Percentiles rank a stretch among this genome's conserved stretches.
Conservation (phyloP, 768 basidiomycete genomes). For the Suillus fuscotomentosus region DNA sequence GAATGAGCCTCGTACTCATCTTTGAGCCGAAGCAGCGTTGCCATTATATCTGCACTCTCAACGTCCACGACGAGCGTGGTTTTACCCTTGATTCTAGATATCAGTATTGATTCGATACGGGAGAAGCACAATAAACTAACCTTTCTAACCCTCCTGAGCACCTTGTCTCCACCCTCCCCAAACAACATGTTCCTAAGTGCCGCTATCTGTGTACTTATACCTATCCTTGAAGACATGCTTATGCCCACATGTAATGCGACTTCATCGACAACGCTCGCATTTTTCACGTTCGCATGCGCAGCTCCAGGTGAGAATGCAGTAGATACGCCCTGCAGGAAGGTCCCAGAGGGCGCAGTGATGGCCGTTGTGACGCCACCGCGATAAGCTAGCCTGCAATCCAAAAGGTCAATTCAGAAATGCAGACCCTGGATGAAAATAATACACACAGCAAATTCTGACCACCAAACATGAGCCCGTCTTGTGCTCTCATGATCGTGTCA, state of each 20-base stretch:
- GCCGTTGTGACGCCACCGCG: constrained; percentile 65
- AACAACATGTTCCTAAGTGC: constrained; percentile 60
- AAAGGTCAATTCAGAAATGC: background rate
- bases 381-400: constrained; percentile 53
- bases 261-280: constrained; percentile 58
- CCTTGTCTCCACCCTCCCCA: constrained; percentile 45
- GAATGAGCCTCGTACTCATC: constrained; percentile 58
- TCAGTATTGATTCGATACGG: background rate
- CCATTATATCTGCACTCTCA: constrained; percentile 72
- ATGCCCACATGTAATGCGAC: constrained; percentile 65
- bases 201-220: constrained; percentile 68
- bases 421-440: too few relatives aligned
- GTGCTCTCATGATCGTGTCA: constrained; percentile 56
- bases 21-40: constrained; percentile 67
- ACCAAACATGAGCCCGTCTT: constrained; percentile 70
- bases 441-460: constrained; percentile 75
- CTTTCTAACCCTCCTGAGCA: constrained; percentile 14
- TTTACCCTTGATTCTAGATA: constrained; percentile 41
- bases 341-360: constrained; percentile 46
- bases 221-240: constrained; percentile 37
- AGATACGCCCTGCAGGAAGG: constrained; percentile 59
- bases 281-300: constrained; percentile 49
- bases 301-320: constrained; percentile 60
- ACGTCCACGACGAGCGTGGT: constrained; percentile 69
- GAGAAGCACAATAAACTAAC: constrained; percentile 10